Base-by-base conservation (phyloP, 2,329 filamentous ascomycete genomes). In the Fusarium siculi region DNA sequence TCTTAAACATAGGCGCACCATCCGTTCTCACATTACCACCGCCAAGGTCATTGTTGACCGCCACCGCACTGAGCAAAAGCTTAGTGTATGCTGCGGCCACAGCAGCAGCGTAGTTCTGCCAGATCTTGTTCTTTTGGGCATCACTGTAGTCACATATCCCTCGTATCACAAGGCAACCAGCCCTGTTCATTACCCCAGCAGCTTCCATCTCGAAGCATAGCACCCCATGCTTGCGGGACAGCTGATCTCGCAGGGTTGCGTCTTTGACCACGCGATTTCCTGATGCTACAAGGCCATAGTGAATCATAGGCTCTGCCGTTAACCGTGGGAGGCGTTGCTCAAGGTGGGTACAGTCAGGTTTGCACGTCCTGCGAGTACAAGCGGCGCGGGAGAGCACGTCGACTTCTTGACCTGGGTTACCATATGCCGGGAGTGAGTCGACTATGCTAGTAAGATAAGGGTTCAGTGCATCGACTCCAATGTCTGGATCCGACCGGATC, bases 151-250 rank as follows among this genome's bases (percentile, higher is more conserved):
- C 58, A 3, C 58, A 36, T 14, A 61, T 56, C 1, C 37, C 58
- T 6, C 49, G 19, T 11, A 61, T 56, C 2, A 56, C 58, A 23
- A 23, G 58, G 4, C 14, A 61, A 28, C 14, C 23, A 16, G 12
- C 23, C 10, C 19, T 18, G 6, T 61, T 52, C 37, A 43, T 32
- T 1, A 61, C 50, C 5, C 58, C 49, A 1, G 58, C 37, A 11
- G 58, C 58, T 3, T 56, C 58, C 37, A 61, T 61, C 19, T 56
- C 49, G 5, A 61, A 61, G 36, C 57, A 61, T 11, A 61, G 7
- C 1, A 56, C 15, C 4, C 37, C 37, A 3, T 43, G n/a, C 23
- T 28, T n/a, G 5, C n/a, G n/a, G 4, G 25, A 30, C 3, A 61
- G 9, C 6, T 25, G 18, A n/a, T 61, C 49, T 1, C 49, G 57